Conservation (phyloP, 2,329 filamentous ascomycete genomes). For the Cladophialophora exuberans region DNA sequence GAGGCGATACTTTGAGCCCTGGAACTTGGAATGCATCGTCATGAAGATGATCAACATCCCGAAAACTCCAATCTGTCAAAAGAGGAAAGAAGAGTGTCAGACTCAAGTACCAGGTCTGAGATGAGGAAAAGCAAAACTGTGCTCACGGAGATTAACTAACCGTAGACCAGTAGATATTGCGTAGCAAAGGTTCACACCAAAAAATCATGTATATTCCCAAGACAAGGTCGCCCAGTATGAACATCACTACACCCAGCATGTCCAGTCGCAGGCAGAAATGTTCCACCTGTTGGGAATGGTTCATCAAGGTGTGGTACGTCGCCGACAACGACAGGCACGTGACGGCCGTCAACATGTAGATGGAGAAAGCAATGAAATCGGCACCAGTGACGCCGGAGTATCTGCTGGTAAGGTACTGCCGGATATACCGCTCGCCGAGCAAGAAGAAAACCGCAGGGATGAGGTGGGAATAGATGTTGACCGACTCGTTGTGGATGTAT, state of each 20-base stretch:
- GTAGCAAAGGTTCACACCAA: conserved; percentile 23
- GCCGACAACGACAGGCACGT: conserved; percentile 31
- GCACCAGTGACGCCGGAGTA: background rate
- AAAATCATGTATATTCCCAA: conserved; percentile 26
- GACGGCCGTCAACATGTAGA: conserved; percentile 27
- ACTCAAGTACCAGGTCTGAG: conserved; percentile 1
- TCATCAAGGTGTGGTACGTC: conserved; percentile 37
- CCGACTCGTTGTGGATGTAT: conserved; percentile 34
- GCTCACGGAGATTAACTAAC: conserved; percentile 13
- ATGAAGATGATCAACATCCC: conserved; percentile 22
- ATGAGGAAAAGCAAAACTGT: conserved; percentile 8
- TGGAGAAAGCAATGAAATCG: conserved; percentile 31
- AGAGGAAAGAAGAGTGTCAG: conserved; percentile 6
- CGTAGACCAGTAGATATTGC: conserved; percentile 23
- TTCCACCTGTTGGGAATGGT: conserved; percentile 35
- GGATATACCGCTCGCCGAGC: background rate
- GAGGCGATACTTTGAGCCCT: conserved; percentile 34
- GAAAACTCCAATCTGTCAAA: conserved; percentile 17
- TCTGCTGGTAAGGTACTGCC: conserved; percentile 2
- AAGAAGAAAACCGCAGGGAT: conserved; percentile 22
- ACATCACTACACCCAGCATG: conserved; percentile 25
- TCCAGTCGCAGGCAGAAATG: conserved; percentile 34
- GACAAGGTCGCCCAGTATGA: conserved; percentile 23
- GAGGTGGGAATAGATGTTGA: conserved; percentile 35
- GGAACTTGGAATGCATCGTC: conserved; percentile 27